Conservation (phyloP, 1,139 yeast genomes). For the Geotrichum siamense region DNA sequence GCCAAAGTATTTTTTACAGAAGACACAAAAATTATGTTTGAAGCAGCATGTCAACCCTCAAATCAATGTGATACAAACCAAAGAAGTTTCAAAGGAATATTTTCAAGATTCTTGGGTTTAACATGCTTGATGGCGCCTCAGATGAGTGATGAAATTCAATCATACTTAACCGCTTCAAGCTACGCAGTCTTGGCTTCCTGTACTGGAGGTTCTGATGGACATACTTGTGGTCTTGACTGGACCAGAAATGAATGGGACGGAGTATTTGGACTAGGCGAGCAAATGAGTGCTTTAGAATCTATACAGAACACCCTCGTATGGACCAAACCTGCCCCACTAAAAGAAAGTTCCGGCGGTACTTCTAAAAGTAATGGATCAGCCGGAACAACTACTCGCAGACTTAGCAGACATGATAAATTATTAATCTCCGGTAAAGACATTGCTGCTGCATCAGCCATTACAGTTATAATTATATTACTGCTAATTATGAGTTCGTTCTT, state of each 20-base stretch:
- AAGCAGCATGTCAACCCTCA: conserved; percentile 69
- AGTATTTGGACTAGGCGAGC: conserved; percentile 85
- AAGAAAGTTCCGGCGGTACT: conserved; percentile 43
- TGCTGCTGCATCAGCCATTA: conserved; percentile 84
- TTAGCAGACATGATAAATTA: conserved; percentile 4
- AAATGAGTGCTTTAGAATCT: conserved; percentile 78
- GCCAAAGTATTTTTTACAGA: conserved; percentile 53
- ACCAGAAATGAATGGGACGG: conserved; percentile 66
- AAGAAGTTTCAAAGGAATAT: conserved; percentile 79
- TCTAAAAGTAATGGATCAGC: conserved; percentile 35
- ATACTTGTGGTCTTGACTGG: conserved; percentile 89
- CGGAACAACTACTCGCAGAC: conserved; percentile 23
- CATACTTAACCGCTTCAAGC: conserved; percentile 55
- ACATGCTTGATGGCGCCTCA: conserved; percentile 26
- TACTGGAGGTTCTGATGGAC: conserved; percentile 79
- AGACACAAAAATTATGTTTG: conserved; percentile 53
- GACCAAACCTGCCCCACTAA: conserved; percentile 39
- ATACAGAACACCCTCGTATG: conserved; percentile 48
- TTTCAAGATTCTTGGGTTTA: conserved; percentile 65
- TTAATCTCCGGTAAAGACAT: conserved; percentile 45
- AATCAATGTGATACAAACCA: conserved; percentile 75
- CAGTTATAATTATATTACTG: conserved; percentile 60
- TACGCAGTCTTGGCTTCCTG: conserved; percentile 76
- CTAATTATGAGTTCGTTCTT: conserved; percentile 63
- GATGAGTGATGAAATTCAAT: conserved; percentile 37